phyloP scores from a whole-genome alignment of 169 alveolate genomes.

The Eimeria sp. region DNA sequence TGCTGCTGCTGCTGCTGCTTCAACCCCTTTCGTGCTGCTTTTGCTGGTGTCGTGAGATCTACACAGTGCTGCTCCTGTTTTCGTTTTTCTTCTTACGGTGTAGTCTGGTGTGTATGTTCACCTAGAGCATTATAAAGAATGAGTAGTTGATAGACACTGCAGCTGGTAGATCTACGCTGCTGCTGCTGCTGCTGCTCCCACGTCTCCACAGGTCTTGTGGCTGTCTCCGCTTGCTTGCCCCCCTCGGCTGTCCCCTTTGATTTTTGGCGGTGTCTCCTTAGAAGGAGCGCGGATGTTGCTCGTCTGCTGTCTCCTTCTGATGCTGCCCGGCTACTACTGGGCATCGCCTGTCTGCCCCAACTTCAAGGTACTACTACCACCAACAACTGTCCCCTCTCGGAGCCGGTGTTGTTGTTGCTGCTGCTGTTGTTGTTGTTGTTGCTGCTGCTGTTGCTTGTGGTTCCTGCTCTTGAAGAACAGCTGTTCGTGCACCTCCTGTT shows the following conservation, averaged over 20 bases:
- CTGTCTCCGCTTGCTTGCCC: constrained; percentile 42
- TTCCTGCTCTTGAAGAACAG: not conserved
- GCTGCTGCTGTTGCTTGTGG: constrained; percentile 6
- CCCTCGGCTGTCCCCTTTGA: constrained; percentile 27
- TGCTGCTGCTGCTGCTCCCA: constrained; percentile 14
- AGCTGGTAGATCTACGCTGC: not conserved
- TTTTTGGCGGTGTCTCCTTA: constrained; percentile 57
- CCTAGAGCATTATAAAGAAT: not conserved
- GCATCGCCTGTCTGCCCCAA: constrained; percentile 14
- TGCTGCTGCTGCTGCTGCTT: not conserved
- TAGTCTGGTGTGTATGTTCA: not conserved
- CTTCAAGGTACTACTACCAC: constrained; percentile 24
- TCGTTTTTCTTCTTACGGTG: not conserved
- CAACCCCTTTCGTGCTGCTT: constrained; percentile 21
- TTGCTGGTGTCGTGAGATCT: not conserved
- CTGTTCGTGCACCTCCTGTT: not conserved
- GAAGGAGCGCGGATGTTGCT: constrained; percentile 24
- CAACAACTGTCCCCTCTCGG: not conserved
- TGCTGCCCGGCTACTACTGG: constrained; percentile 48
- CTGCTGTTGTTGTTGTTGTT: not conserved
- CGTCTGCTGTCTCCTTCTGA: constrained; percentile 40
- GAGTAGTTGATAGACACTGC: not conserved
- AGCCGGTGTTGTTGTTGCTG: not conserved
- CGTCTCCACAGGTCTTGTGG: constrained; percentile 27
- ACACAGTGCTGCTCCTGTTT: not conserved